A percentile compares a stretch with the other conserved stretches of the same genome.
Evolutionary conservation across 2,329 filamentous ascomycete species (phyloP).

Genomic region (Colletotrichum simmondsii): DNA sequence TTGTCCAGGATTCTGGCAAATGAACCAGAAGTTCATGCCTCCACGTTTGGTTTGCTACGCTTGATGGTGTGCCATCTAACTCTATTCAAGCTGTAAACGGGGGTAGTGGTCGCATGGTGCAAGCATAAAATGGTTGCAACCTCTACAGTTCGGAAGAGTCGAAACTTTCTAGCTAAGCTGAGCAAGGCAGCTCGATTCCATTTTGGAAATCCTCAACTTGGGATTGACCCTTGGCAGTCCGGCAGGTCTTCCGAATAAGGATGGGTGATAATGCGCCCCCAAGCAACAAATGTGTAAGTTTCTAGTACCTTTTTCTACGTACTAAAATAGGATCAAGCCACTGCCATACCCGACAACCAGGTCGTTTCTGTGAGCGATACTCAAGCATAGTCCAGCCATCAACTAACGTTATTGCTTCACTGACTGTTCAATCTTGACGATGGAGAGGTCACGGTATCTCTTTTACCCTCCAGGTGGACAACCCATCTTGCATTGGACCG

Average conservation of each 20-base stretch:
- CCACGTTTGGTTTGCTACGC: neutral
- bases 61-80: conserved; percentile 21
- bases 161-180: neutral
- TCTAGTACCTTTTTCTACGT: neutral
- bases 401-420: neutral
- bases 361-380: neutral
- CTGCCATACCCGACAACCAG: neutral
- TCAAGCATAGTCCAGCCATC: neutral
- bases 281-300: neutral
- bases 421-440: neutral
- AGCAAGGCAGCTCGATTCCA: neutral
- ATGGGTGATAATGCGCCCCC: neutral
- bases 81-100: neutral
- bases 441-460: neutral
- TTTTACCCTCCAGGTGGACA: neutral
- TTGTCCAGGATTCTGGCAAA: neutral
- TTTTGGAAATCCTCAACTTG: neutral
- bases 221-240: conserved; percentile 14
- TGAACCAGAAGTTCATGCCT: conserved; percentile 3
- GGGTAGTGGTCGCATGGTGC: neutral
- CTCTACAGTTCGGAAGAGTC: neutral
- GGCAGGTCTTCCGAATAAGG: neutral
- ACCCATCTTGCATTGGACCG: neutral
- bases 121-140: neutral
- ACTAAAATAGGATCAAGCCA: neutral